phyloP scores from a whole-genome alignment of 768 basidiomycete genomes.

The Boletus speciosus region DNA sequence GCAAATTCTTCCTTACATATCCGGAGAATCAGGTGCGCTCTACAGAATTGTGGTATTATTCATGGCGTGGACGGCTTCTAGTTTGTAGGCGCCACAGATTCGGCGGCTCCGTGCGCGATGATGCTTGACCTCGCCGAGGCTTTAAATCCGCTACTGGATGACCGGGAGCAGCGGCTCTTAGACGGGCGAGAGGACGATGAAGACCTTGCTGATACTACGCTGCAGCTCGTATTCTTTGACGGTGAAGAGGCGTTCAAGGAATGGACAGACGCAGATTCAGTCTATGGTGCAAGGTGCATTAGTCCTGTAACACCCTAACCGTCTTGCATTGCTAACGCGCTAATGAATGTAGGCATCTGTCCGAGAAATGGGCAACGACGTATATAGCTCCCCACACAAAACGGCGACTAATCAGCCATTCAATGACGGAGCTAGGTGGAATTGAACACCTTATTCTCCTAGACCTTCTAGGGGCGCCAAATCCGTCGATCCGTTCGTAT shows the following conservation, averaged over 20 bases:
- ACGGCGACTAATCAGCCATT: constrained; percentile 52
- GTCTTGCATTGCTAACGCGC: background rate
- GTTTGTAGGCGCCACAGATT: constrained; percentile 98
- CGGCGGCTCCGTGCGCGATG: constrained; percentile 92
- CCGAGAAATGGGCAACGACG: constrained; percentile 74
- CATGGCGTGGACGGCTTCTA: constrained; percentile 31
- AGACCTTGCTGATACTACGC: constrained; percentile 75
- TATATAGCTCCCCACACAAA: constrained; percentile 60
- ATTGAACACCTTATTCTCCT: constrained; percentile 92
- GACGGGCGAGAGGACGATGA: constrained; percentile 64
- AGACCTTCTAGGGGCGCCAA: constrained; percentile 80
- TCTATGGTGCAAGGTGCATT: constrained; percentile 87
- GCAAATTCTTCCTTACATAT: constrained; percentile 74
- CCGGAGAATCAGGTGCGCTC: constrained; percentile 70
- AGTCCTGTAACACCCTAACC: background rate
- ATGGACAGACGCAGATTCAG: constrained; percentile 88
- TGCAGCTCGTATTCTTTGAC: constrained; percentile 94
- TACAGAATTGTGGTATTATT: background rate
- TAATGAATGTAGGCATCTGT: constrained; percentile 65
- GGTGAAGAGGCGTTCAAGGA: constrained; percentile 93
- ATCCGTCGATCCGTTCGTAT: constrained; percentile 75
- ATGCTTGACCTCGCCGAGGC: constrained; percentile 89
- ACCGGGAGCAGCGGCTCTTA: constrained; percentile 52
- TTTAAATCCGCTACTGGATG: constrained; percentile 67
- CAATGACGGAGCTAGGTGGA: constrained; percentile 61